Conservation (phyloP, 371 early-diverging fungal species). For the Lichtheimia ornata region DNA sequence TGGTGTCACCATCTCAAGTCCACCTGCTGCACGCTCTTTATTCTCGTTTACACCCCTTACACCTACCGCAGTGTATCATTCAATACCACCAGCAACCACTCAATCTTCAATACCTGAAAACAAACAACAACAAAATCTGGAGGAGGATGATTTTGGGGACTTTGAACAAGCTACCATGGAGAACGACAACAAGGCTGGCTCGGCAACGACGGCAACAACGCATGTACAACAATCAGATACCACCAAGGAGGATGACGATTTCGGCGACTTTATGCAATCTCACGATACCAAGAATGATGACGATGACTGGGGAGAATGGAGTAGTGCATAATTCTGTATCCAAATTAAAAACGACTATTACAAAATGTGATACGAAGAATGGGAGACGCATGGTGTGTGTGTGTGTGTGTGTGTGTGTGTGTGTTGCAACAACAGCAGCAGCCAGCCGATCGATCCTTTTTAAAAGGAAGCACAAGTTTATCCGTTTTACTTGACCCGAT, state of each 20-base stretch:
- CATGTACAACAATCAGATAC: background rate
- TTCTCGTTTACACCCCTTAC: slow-evolving; percentile 1
- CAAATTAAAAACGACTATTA: background rate
- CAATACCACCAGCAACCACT: background rate
- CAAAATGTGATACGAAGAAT: no score
- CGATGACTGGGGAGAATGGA: slow-evolving; percentile 3
- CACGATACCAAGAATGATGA: background rate
- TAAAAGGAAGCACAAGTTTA: no score
- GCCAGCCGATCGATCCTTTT: no score
- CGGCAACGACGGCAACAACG: background rate
- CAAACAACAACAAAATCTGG: background rate
- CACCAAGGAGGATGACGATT: background rate
- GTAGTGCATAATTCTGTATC: background rate
- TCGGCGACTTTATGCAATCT: slow-evolving; percentile 1
- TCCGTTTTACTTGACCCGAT: no score
- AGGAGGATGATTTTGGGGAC: no score
- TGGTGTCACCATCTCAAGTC: background rate
- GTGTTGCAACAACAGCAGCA: no score
- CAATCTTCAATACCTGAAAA: background rate
- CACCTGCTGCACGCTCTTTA: background rate
- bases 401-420: no score
- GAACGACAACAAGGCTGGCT: background rate
- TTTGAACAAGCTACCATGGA: background rate
- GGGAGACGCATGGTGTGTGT: no score
- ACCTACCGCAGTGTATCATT: background rate